Base-by-base conservation (phyloP, 441 rosid species). In the Pelargonium australe region DNA sequence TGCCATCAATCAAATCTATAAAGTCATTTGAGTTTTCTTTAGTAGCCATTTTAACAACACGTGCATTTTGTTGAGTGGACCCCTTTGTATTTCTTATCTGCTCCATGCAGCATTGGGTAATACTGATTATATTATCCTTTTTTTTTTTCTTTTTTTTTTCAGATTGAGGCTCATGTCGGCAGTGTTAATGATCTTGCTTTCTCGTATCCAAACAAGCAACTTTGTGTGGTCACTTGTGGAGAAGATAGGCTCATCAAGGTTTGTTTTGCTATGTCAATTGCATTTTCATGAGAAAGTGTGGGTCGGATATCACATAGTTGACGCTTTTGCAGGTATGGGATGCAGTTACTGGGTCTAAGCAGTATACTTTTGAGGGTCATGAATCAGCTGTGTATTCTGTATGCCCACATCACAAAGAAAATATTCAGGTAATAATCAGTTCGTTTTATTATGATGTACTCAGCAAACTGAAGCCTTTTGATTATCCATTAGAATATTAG, bases 101-200 rank as follows among this genome's bases (percentile, higher is more conserved):
- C 17, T 53, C 60, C 20, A 53, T 53, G 17, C 7, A 53, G 31
- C 31, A 25, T 25, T 25, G 31, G 31, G 31, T 25, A 25, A 25
- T 25, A 25, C 31, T 25, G 31, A 25, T 2, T 25, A 2, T 25
- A 25, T n/a, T n/a, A n/a, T n/a, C n/a, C n/a, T n/a, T n/a, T n/a
- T n/a, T n/a, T 51, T 51, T 51, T 2, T 19, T 51, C 19, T 67
- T 16, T 62, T 67, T 13, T 53, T 72, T 70, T 76, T 68, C 72
- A 89, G 96, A 87, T 89, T 63, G 96, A 89, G 14, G 96, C 93
- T 75, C 96, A 89, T 81, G 74, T 8, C 4, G 96, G 96, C 65
- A 86, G 86, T 68, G 96, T 89, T 31, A 86, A 85, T 66, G 93
- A 89, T 80, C 86, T 89, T 34, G 90, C 91, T n/a, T 89, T 89